These are phyloP conservation scores for Cylindrotheca closterium DNA, from an alignment of 108 stramenopile species.

Conservation along the genomic window DNA sequence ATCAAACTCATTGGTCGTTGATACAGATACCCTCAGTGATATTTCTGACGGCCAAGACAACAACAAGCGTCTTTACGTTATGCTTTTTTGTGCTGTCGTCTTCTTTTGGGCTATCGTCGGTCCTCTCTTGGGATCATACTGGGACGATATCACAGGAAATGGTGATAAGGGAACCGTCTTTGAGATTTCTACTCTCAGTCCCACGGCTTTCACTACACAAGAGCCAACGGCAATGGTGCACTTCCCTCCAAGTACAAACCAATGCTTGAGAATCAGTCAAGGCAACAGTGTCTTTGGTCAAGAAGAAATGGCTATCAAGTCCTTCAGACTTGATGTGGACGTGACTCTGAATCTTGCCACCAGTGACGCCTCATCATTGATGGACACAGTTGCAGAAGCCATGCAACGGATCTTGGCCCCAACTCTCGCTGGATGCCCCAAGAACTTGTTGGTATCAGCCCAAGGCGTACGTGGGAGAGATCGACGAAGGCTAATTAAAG, in stretches of 20 bases:
- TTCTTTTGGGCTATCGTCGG: background rate
- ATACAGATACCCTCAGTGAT: background rate
- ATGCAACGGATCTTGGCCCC: background rate
- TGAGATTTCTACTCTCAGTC: background rate
- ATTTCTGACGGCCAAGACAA: background rate
- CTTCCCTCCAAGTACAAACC: background rate
- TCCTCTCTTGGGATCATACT: background rate
- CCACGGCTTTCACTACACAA: background rate
- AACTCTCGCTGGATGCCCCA: background rate
- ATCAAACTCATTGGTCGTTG: background rate
- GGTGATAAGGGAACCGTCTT: background rate
- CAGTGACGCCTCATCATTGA: background rate
- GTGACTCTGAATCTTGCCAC: background rate
- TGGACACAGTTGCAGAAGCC: background rate
- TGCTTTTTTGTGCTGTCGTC: background rate
- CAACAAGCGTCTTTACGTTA: background rate
- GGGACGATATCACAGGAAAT: background rate
- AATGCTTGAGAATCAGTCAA: background rate
- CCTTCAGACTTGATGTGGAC: background rate
- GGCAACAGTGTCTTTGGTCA: background rate
- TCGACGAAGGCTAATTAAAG: background rate
- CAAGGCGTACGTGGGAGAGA: background rate
- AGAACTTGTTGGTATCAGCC: background rate
- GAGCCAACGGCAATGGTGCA: background rate
- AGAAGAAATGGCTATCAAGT: background rate